These are phyloP conservation scores for Chaetomiaceae sp. DNA, from an alignment of 2,329 filamentous ascomycete species.

Conservation along the genomic window DNA sequence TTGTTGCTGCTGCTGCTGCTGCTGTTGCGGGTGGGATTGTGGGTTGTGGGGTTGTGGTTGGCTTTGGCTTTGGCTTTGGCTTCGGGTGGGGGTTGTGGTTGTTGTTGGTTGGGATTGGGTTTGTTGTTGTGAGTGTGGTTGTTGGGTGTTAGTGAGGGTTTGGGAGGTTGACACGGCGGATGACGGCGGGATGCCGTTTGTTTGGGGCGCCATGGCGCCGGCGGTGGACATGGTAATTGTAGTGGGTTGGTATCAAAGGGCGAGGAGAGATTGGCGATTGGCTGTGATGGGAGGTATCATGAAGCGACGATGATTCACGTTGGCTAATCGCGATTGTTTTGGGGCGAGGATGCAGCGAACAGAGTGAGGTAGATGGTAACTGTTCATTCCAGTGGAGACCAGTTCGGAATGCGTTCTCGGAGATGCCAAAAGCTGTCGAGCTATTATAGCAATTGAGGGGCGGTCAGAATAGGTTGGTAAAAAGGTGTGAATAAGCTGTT, in stretches of 20 bases:
- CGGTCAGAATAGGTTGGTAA: too few relatives aligned
- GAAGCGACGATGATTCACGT: neutral
- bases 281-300: too few relatives aligned
- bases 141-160: constrained; percentile 16
- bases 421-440: neutral
- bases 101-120: constrained; percentile 2
- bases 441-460: too few relatives aligned
- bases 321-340: neutral
- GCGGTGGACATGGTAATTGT: constrained; percentile 30
- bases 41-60: constrained; percentile 9
- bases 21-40: neutral
- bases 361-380: neutral
- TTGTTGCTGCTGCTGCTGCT: constrained; percentile 9
- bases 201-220: constrained; percentile 39
- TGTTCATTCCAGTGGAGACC: neutral
- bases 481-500: too few relatives aligned
- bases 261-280: neutral
- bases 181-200: constrained; percentile 50
- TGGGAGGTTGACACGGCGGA: constrained; percentile 26
- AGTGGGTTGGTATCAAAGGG: neutral
- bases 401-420: neutral
- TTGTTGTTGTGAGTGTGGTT: neutral
- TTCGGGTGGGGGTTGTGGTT: constrained; percentile 20
- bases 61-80: neutral
- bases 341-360: neutral